Evolutionary conservation across 2,329 filamentous ascomycete species (phyloP), one percentile per base, ranked within the genome.

Genomic region (Verticillium isaacii): DNA sequence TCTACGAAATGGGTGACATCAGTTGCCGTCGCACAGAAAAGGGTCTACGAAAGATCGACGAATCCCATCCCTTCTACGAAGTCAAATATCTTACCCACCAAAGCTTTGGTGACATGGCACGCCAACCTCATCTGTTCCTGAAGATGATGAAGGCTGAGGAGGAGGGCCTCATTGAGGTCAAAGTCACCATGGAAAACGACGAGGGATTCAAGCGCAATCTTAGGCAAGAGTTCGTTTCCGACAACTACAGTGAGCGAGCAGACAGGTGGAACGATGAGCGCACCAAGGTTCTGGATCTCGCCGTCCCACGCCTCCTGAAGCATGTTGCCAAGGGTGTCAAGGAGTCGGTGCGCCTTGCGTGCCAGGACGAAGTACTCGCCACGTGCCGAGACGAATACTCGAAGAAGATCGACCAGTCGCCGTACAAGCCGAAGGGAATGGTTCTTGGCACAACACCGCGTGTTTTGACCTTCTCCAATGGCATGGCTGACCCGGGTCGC

Each of bases 121-220:
- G 88, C 59, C 88, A 91, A 60, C 95, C 95, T 1, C 93, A 97
- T 66, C 81, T 97, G 32, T 99, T 95, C 73, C 79, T 99, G 61
- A 94, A 96, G 77, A 99, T 99, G 95, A 87, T 98, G 74, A 96
- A 93, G 73, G 95, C 95, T 1, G 95, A 99, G 74, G 90, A 95
- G 69, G 95, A 99, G 73, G 93, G 94, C 2, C 80, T 99, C 1
- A 85, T 99, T 15, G 92, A 96, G 63, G 91, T 99, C 60, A 88
- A 86, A 67, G 85, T 98, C 19, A 85, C 85, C 15, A 84, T 98
- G 73, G 87, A 92, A 68, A 87, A 90, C 61, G 88, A 91, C 68
- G 85, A 89, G 7, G 85, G 89, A 37, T 93, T 97, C 79, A 88
- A 88, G 62, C 85, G 87, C 58, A 87, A 90, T 60, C 83, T 99